phyloP scores from a whole-genome alignment of 768 basidiomycete genomes.

The Clitopilus hobsonii region DNA sequence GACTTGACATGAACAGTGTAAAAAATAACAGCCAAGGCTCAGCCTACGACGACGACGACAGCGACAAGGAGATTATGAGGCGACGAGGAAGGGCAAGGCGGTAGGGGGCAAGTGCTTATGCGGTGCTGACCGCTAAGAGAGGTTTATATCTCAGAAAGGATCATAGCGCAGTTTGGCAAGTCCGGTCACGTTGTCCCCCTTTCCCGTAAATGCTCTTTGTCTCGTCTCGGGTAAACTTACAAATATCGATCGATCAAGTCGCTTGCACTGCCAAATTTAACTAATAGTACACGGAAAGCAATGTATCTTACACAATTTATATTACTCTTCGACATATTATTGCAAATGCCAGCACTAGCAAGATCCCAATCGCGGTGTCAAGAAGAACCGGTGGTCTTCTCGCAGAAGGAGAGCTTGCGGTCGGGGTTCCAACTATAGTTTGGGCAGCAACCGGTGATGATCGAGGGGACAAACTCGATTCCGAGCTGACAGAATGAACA shows the following conservation, averaged over 20 bases:
- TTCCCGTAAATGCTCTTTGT: constrained; percentile 7
- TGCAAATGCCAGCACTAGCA: constrained; percentile 63
- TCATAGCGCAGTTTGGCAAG: not conserved
- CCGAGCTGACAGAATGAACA: not conserved
- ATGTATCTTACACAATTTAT: constrained; percentile 16
- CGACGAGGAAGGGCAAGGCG: not conserved
- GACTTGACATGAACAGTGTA: constrained; percentile 5
- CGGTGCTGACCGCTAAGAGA: not conserved
- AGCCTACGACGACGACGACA: not conserved
- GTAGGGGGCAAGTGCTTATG: not conserved
- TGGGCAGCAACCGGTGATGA: constrained; percentile 8
- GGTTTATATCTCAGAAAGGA: not conserved
- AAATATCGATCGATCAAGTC: constrained; percentile 5
- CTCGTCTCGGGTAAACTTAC: constrained; percentile 14
- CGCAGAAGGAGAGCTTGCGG: constrained; percentile 5
- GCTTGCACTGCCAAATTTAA: not conserved
- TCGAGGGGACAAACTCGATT: constrained; percentile 1
- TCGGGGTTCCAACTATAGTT: constrained; percentile 8
- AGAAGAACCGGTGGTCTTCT: constrained; percentile 57
- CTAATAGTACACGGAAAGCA: not conserved
- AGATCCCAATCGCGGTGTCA: constrained; percentile 70
- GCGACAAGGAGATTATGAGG: too few species aligned
- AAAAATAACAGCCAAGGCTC: not conserved
- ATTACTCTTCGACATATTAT: constrained; percentile 60
- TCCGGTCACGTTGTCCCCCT: constrained; percentile 5